Percentiles rank a stretch among this genome's conserved stretches.
Conservation (phyloP, 768 basidiomycete species). For the Vararia minispora region DNA sequence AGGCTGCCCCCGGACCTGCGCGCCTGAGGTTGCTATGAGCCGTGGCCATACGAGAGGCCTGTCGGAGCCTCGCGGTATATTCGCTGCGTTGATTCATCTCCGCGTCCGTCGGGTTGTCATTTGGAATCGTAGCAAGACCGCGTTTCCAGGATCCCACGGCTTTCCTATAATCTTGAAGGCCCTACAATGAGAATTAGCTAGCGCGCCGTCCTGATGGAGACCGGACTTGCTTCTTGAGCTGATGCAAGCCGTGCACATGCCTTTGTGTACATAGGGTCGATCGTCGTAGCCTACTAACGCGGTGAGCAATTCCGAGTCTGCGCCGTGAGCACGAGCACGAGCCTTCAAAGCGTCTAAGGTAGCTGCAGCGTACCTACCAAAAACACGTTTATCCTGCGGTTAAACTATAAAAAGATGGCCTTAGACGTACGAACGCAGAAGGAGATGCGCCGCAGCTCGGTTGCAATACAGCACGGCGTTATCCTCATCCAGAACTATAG, state of each 20-base stretch:
- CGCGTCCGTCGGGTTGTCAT: too few species aligned
- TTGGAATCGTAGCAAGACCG: too few species aligned
- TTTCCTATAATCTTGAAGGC: neutral
- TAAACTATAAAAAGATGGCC: neutral
- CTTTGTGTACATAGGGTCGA: neutral
- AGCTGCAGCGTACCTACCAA: neutral
- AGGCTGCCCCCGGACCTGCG: too few species aligned
- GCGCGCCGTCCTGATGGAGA: neutral
- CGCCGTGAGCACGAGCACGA: neutral
- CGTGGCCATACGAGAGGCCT: too few species aligned
- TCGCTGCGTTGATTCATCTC: too few species aligned
- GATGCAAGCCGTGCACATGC: neutral
- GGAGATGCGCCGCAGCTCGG: neutral
- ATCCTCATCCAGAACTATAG: neutral
- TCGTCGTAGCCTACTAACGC: neutral
- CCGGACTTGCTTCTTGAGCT: neutral
- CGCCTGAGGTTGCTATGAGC: too few species aligned
- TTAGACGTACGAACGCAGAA: neutral
- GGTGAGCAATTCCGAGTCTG: neutral
- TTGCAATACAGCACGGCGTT: constrained; percentile 1
- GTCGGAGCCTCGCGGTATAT: too few species aligned
- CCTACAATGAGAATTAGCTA: neutral
- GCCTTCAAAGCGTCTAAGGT: neutral
- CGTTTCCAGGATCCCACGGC: too few species aligned
- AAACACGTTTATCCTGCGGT: neutral